Evolutionary conservation across 331 rosid genomes (phyloP).

Genomic region (Quercus lobata): DNA sequence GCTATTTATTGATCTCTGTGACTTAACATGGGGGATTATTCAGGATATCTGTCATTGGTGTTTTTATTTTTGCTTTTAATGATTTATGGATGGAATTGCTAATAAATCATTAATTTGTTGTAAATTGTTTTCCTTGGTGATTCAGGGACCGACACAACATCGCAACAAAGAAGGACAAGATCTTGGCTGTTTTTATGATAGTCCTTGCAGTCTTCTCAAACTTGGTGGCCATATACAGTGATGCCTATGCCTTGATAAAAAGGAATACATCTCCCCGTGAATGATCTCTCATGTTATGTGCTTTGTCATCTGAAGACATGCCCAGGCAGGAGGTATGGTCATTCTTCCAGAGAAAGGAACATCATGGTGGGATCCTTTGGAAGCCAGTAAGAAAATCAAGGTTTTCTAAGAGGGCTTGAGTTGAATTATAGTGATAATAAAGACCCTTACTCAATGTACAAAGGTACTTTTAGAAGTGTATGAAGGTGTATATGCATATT

Average conservation of each 20-base stretch:
- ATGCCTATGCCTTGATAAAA: conserved; percentile 68
- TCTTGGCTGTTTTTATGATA: conserved; percentile 63
- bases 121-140: background rate
- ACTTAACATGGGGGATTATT: background rate
- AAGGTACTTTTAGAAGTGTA: conserved; percentile 15
- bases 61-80: background rate
- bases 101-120: background rate
- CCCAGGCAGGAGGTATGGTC: background rate
- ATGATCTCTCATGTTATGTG: conserved; percentile 14
- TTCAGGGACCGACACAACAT: conserved; percentile 70
- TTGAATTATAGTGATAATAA: conserved; percentile 30
- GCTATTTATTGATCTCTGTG: background rate
- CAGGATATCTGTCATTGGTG: background rate
- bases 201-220: conserved; percentile 74
- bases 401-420: conserved; percentile 42
- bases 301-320: background rate
- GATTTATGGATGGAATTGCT: background rate
- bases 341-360: conserved; percentile 16
- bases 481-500: background rate
- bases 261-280: conserved; percentile 20
- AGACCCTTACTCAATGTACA: conserved; percentile 28
- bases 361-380: conserved; percentile 11
- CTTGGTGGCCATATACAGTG: conserved; percentile 78
- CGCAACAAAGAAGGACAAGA: conserved; percentile 75
- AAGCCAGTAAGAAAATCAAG: conserved; percentile 32